Percentiles rank a stretch among this genome's conserved stretches.
These are phyloP conservation scores for Aschersonia sp. DNA, from an alignment of 2,329 filamentous ascomycete species.

Conservation along the genomic window DNA sequence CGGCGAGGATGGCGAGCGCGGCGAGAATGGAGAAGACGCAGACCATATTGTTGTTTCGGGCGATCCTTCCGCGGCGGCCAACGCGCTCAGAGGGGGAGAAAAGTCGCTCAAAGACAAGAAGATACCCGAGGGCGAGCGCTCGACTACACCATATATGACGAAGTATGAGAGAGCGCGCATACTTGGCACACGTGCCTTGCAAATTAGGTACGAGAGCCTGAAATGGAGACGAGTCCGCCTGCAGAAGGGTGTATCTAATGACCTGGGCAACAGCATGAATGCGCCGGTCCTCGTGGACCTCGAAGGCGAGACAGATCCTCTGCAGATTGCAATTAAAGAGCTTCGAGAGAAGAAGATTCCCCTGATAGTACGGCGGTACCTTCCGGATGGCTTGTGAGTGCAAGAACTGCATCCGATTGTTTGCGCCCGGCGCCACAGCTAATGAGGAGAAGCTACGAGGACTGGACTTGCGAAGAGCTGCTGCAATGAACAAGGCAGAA, in stretches of 20 bases:
- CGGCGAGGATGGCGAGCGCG: slow-evolving; percentile 34
- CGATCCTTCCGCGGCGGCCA: slow-evolving; percentile 45
- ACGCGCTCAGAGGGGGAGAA: slow-evolving; percentile 35
- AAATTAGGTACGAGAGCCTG: slow-evolving; percentile 63
- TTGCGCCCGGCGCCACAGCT: not conserved
- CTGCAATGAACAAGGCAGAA: slow-evolving; percentile 34
- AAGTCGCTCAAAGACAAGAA: slow-evolving; percentile 64
- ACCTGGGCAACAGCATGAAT: slow-evolving; percentile 57
- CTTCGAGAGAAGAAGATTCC: slow-evolving; percentile 98
- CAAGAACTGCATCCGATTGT: not conserved
- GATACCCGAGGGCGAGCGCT: slow-evolving; percentile 75
- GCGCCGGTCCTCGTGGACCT: slow-evolving; percentile 92
- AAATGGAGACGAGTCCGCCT: not conserved
- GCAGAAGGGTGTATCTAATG: not conserved
- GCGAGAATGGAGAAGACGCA: slow-evolving; percentile 38
- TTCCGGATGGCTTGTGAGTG: slow-evolving; percentile 88
- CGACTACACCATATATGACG: slow-evolving; percentile 96
- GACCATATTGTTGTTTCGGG: slow-evolving; percentile 46
- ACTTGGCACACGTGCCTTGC: slow-evolving; percentile 79
- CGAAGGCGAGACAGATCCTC: slow-evolving; percentile 91
- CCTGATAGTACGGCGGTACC: slow-evolving; percentile 82
- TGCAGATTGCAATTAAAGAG: slow-evolving; percentile 97
- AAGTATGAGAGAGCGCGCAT: slow-evolving; percentile 96
- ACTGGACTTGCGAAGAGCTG: slow-evolving; percentile 97
- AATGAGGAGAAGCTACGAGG: slow-evolving; percentile 62